phyloP scores from a whole-genome alignment of 2,329 filamentous ascomycete species.

The Trichoderma guizhouense region DNA sequence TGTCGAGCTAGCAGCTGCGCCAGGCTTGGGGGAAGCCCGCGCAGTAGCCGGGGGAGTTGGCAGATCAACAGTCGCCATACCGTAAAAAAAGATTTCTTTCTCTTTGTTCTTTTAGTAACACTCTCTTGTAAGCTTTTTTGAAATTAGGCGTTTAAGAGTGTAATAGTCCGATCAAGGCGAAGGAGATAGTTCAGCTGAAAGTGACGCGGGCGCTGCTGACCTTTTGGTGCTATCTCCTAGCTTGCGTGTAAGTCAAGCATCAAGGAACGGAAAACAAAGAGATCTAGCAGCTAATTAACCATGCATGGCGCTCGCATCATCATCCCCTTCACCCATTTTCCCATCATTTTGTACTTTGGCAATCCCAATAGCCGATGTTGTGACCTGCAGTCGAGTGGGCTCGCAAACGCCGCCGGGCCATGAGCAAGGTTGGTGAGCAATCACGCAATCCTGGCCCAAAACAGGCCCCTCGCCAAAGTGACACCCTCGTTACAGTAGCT shows the following conservation, averaged over 20 bases:
- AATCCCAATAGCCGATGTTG: neutral
- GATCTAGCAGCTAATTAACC: conserved; percentile 9
- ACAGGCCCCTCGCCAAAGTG: neutral
- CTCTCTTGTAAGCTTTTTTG: neutral
- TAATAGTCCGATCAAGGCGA: neutral
- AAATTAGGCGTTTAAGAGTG: conserved; percentile 1
- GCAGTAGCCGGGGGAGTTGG: conserved; percentile 12
- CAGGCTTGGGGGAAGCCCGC: conserved; percentile 7
- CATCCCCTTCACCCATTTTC: neutral
- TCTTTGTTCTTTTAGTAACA: neutral
- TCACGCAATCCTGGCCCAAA: conserved; percentile 15
- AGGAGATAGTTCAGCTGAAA: neutral
- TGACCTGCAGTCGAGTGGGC: conserved; percentile 3
- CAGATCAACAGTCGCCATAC: conserved; percentile 9
- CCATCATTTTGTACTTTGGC: neutral
- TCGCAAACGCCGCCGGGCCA: neutral
- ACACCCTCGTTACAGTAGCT: neutral
- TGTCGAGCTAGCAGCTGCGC: neutral
- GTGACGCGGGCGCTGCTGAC: neutral
- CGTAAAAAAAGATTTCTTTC: neutral
- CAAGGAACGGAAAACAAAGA: neutral
- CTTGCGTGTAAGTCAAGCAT: conserved; percentile 4
- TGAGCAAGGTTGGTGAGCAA: conserved; percentile 18
- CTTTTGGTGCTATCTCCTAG: neutral
- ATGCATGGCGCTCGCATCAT: neutral